These are phyloP conservation scores for Pulveroboletus sp. DNA, from an alignment of 768 basidiomycete genomes.

Conservation along the genomic window DNA sequence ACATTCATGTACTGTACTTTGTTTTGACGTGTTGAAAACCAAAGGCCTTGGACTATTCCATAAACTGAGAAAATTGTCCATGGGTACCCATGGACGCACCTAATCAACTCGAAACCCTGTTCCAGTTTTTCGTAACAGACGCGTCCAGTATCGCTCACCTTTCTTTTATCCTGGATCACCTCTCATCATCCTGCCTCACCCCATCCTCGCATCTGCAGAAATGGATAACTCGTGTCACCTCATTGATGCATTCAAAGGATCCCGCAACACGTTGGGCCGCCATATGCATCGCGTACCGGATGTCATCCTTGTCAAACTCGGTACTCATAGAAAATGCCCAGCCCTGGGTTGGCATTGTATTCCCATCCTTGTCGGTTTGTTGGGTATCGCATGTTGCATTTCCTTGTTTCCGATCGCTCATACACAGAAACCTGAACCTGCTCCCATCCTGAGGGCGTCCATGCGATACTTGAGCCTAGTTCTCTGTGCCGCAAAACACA, in stretches of 20 bases:
- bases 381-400: constrained; percentile 15
- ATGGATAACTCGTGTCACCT: constrained; percentile 71
- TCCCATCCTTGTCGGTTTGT: constrained; percentile 71
- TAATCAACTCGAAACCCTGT: constrained; percentile 56
- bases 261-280: constrained; percentile 78
- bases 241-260: constrained; percentile 74
- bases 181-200: constrained; percentile 48
- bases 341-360: constrained; percentile 60
- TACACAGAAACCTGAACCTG: constrained; percentile 62
- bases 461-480: constrained; percentile 61
- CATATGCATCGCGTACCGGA: constrained; percentile 66
- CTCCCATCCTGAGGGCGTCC: constrained; percentile 54
- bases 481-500: constrained; percentile 53
- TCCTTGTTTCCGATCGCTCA: constrained; percentile 12
- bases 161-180: constrained; percentile 51
- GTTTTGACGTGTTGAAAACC: constrained; percentile 32
- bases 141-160: constrained; percentile 53
- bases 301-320: constrained; percentile 50
- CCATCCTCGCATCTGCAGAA: constrained; percentile 67
- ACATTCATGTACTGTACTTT: constrained; percentile 2
- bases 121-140: constrained; percentile 72
- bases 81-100: constrained; percentile 41
- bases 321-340: constrained; percentile 68
- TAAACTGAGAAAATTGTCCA: neutral
- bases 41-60: constrained; percentile 9